phyloP scores from a whole-genome alignment of 257 asterid species.

The Nicotiana otophora region DNA sequence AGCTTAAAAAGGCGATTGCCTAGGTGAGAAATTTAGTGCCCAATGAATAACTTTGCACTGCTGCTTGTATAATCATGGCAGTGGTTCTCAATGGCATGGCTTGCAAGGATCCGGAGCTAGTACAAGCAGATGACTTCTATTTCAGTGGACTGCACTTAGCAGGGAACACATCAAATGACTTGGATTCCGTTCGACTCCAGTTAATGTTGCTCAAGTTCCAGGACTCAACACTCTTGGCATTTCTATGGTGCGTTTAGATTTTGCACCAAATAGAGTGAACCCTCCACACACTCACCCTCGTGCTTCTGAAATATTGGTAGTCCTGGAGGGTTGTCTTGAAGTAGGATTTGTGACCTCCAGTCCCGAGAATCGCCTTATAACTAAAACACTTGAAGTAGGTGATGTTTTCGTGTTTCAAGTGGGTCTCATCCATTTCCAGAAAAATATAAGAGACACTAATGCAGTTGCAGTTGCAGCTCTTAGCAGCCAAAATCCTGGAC shows the following conservation, averaged over 20 bases:
- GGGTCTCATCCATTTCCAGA: slow-evolving; percentile 40
- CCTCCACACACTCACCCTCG: slow-evolving; percentile 47
- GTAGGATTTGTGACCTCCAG: slow-evolving; percentile 40
- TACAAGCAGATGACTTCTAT: slow-evolving; percentile 27
- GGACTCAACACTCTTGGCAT: slow-evolving; percentile 48
- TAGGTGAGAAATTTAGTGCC: too few relatives aligned
- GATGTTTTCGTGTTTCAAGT: slow-evolving; percentile 40
- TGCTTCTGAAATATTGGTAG: slow-evolving; percentile 35
- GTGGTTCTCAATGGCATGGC: slow-evolving; percentile 29
- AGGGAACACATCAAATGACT: slow-evolving; percentile 26
- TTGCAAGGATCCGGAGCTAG: slow-evolving; percentile 33
- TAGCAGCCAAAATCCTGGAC: slow-evolving; percentile 43
- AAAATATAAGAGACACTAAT: slow-evolving; percentile 12
- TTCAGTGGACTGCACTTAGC: slow-evolving; percentile 27
- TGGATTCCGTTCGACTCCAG: slow-evolving; percentile 36
- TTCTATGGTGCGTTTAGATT: slow-evolving; percentile 39
- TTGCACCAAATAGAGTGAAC: slow-evolving; percentile 26
- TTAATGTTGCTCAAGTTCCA: slow-evolving; percentile 27
- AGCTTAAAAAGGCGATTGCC: too few relatives aligned
- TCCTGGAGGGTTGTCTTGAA: slow-evolving; percentile 26
- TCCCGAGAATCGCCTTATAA: slow-evolving; percentile 28
- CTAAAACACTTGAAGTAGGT: slow-evolving; percentile 22
- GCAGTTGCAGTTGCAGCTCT: slow-evolving; percentile 33
- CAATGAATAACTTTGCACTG: too few relatives aligned
- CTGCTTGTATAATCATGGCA: not conserved